phyloP scores from a whole-genome alignment of 2,329 filamentous ascomycete genomes.

The Botryotinia narcissicola region DNA sequence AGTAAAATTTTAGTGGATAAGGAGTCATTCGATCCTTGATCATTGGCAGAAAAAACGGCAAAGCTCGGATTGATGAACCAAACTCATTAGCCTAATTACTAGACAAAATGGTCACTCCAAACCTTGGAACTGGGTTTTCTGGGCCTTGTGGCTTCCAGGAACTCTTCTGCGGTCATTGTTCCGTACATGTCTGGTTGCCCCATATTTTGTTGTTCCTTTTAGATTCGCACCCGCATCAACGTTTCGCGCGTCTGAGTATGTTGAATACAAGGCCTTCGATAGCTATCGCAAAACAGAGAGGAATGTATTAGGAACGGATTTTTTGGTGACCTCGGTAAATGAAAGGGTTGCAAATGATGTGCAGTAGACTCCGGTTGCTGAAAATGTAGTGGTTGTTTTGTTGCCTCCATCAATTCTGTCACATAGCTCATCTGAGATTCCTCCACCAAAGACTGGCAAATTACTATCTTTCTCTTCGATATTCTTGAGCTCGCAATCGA shows the following conservation, averaged over 20 bases:
- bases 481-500: rapidly evolving
- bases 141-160: no score
- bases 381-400: background rate
- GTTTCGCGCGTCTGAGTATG: background rate
- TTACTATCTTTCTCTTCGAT: rapidly evolving
- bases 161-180: no score
- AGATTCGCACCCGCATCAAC: background rate
- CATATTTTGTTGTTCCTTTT: background rate
- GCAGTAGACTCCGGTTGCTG: background rate
- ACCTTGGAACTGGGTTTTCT: no score
- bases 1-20: background rate
- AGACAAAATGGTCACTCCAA: no score
- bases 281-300: rapidly evolving
- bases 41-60: background rate
- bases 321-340: rapidly evolving
- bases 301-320: rapidly evolving
- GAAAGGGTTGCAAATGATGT: background rate
- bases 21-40: background rate
- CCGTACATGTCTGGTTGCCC: no score
- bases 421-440: background rate
- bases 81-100: no score
- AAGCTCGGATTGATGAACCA: background rate
- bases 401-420: background rate
- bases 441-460: rapidly evolving
- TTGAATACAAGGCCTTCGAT: background rate